A percentile compares a stretch with the other conserved stretches of the same genome.
Conservation (phyloP, 345 rosid genomes). For the Streptanthus diversifolius region DNA sequence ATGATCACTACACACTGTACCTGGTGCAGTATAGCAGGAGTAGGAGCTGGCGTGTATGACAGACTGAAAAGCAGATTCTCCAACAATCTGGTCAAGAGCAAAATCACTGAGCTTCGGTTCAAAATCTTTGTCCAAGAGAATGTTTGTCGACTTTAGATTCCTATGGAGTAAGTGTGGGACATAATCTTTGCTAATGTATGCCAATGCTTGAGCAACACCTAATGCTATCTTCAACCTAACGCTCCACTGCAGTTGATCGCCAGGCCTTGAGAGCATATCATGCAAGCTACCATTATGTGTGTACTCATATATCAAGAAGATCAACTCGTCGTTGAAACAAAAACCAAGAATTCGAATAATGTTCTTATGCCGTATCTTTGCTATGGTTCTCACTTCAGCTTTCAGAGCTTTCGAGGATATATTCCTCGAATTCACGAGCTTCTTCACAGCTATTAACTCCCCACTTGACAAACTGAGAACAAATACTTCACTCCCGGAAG, state of each 20-base stretch:
- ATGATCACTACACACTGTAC: slow-evolving; percentile 32
- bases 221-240: slow-evolving; percentile 70
- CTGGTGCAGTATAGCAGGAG: slow-evolving; percentile 83
- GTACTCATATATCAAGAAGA: slow-evolving; percentile 72
- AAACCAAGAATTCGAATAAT: slow-evolving; percentile 70
- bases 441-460: slow-evolving; percentile 77
- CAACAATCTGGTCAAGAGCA: slow-evolving; percentile 70
- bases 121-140: slow-evolving; percentile 66
- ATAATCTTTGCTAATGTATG: slow-evolving; percentile 77
- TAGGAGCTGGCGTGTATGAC: slow-evolving; percentile 46
- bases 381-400: slow-evolving; percentile 77
- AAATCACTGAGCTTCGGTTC: slow-evolving; percentile 82
- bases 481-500: slow-evolving; percentile 52
- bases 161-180: slow-evolving; percentile 73
- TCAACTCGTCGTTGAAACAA: slow-evolving; percentile 67
- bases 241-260: slow-evolving; percentile 61
- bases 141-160: slow-evolving; percentile 67
- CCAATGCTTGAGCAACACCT: slow-evolving; percentile 81
- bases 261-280: slow-evolving; percentile 52
- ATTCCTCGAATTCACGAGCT: slow-evolving; percentile 56
- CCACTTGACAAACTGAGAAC: slow-evolving; percentile 65
- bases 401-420: slow-evolving; percentile 63
- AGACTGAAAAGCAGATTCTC: slow-evolving; percentile 74
- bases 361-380: slow-evolving; percentile 83
- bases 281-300: slow-evolving; percentile 69